Conservation (phyloP, 2,329 filamentous ascomycete genomes). For the Fusarium drepaniforme region DNA sequence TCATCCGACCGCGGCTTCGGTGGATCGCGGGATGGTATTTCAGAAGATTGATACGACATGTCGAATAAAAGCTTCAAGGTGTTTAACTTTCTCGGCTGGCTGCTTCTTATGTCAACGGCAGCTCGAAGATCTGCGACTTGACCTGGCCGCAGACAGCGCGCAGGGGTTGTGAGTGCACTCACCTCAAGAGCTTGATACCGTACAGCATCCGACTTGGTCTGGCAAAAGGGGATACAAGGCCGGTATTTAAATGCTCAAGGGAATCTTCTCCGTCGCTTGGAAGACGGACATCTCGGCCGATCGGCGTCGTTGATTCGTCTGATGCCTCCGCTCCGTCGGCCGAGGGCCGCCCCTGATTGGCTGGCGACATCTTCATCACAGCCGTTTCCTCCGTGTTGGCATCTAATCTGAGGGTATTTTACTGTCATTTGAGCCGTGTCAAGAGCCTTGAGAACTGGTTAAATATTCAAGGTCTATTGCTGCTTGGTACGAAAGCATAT, state of each 20-base stretch:
- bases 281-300: not conserved
- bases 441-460: too few relatives aligned
- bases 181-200: not conserved
- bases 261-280: too few relatives aligned
- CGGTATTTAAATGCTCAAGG: not conserved
- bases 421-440: not conserved
- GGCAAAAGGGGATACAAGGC: not conserved
- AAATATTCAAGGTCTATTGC: not conserved
- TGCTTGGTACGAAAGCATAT: not conserved
- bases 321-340: not conserved
- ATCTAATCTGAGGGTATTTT: not conserved
- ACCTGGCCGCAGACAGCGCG: not conserved
- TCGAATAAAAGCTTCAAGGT: not conserved
- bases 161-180: not conserved
- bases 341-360: not conserved
- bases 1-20: not conserved
- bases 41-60: not conserved
- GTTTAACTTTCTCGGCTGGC: accelerated
- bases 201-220: accelerated
- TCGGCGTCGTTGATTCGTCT: not conserved
- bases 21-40: accelerated
- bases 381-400: not conserved
- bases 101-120: not conserved
- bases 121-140: accelerated
- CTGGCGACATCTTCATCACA: not conserved